Evolutionary conservation across 208 protist genomes (phyloP).

Genomic region (Leishmania tropica): DNA sequence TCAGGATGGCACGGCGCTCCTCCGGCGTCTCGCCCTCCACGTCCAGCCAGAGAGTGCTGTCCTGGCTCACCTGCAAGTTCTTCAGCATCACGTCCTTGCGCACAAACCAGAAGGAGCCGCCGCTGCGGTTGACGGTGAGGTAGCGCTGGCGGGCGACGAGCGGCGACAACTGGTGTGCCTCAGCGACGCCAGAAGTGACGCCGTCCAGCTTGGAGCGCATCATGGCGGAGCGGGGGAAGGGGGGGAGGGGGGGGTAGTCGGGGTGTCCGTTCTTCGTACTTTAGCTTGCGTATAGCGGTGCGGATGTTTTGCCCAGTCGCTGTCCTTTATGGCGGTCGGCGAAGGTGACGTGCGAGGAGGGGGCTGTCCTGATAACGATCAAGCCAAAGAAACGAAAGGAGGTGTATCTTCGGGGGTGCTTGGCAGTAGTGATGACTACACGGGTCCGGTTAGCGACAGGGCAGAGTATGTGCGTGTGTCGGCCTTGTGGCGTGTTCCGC

Average conservation of each 20-base stretch:
- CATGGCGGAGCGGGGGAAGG: background rate
- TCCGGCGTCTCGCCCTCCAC: conserved; percentile 38
- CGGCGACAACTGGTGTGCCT: background rate
- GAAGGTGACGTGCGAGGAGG: background rate
- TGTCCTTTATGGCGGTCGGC: background rate
- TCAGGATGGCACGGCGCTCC: conserved; percentile 38
- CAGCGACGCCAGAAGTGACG: conserved; percentile 1
- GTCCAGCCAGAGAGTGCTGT: conserved; percentile 58
- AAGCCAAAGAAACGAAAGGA: background rate
- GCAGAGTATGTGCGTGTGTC: background rate
- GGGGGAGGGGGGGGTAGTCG: background rate
- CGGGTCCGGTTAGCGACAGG: background rate
- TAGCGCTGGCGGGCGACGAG: conserved; percentile 21
- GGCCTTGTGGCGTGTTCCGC: no score
- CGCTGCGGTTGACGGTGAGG: conserved; percentile 31
- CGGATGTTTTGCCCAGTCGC: background rate
- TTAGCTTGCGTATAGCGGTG: background rate
- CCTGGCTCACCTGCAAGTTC: conserved; percentile 30
- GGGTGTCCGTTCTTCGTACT: background rate
- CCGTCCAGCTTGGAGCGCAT: conserved; percentile 11
- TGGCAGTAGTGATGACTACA: background rate
- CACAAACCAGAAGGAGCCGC: conserved; percentile 26
- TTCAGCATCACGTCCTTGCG: conserved; percentile 24
- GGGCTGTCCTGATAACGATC: background rate
- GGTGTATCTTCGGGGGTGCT: background rate